phyloP scores from a whole-genome alignment of 257 asterid genomes.

The Solanum piurae region DNA sequence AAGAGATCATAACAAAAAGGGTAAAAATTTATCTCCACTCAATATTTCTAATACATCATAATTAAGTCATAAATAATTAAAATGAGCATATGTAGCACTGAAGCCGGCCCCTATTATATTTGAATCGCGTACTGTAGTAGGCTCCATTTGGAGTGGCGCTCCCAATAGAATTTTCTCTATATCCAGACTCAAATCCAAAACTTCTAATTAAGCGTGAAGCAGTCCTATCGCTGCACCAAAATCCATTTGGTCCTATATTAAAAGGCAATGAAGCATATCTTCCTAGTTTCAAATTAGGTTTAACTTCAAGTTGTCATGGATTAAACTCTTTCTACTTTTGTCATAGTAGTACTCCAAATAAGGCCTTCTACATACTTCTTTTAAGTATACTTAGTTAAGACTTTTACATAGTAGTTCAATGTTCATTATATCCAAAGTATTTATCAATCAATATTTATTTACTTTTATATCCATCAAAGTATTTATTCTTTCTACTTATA shows the following conservation, averaged over 20 bases:
- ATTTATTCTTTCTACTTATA: not conserved
- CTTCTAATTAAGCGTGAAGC: not conserved
- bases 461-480: not conserved
- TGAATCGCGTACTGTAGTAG: not conserved
- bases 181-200: rapidly evolving
- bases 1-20: not conserved
- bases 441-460: not conserved
- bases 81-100: not conserved
- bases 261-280: not conserved
- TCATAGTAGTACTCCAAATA: not conserved
- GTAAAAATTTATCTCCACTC: not conserved
- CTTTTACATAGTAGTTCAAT: not conserved
- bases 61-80: not conserved
- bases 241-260: too few relatives aligned
- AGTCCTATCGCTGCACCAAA: rapidly evolving
- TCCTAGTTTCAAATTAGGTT: not conserved
- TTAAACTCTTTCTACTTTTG: not conserved
- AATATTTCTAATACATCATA: not conserved
- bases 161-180: not conserved
- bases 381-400: not conserved
- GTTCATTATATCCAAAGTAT: not conserved
- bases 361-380: not conserved
- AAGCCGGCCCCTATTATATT: too few relatives aligned
- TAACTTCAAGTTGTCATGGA: not conserved
- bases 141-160: not conserved